These are phyloP conservation scores for Phaeosphaeriaceae sp. DNA, from an alignment of 2,329 filamentous ascomycete genomes.

Conservation along the genomic window DNA sequence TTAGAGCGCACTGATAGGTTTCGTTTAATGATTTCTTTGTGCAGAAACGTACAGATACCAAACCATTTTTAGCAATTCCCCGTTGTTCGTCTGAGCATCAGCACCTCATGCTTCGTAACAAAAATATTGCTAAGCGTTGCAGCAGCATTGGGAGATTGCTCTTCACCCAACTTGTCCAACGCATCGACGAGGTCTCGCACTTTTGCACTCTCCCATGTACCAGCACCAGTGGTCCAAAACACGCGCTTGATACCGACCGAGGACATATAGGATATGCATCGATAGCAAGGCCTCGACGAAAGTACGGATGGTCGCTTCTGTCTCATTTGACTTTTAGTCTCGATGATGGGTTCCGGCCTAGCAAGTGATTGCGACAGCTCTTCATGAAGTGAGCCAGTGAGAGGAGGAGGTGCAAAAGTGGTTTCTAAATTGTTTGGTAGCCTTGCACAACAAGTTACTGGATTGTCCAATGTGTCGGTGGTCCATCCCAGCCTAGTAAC, in stretches of 20 bases:
- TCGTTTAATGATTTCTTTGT: too few species aligned
- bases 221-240: constrained; percentile 60
- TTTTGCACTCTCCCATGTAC: constrained; percentile 60
- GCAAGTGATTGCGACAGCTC: constrained; percentile 47
- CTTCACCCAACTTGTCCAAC: constrained; percentile 43
- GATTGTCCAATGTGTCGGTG: not conserved
- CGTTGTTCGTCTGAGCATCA: constrained; percentile 54
- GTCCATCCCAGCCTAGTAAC: constrained; percentile 53
- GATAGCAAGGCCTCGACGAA: constrained; percentile 60
- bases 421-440: not conserved
- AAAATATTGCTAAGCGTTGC: constrained; percentile 48
- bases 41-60: too few species aligned
- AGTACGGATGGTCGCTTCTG: constrained; percentile 33
- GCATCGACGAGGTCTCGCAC: constrained; percentile 58
- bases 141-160: constrained; percentile 23
- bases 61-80: constrained; percentile 7
- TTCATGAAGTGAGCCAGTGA: constrained; percentile 55
- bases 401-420: not conserved
- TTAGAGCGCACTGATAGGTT: too few species aligned
- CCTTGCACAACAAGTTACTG: constrained; percentile 5
- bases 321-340: not conserved
- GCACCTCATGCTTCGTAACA: constrained; percentile 61
- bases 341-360: not conserved
- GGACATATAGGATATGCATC: constrained; percentile 61
- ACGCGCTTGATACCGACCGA: constrained; percentile 60